A percentile compares a stretch with the other conserved stretches of the same genome.
Conservation (phyloP, 805 yeast species). For the Debaryomyces hansenii region DNA sequence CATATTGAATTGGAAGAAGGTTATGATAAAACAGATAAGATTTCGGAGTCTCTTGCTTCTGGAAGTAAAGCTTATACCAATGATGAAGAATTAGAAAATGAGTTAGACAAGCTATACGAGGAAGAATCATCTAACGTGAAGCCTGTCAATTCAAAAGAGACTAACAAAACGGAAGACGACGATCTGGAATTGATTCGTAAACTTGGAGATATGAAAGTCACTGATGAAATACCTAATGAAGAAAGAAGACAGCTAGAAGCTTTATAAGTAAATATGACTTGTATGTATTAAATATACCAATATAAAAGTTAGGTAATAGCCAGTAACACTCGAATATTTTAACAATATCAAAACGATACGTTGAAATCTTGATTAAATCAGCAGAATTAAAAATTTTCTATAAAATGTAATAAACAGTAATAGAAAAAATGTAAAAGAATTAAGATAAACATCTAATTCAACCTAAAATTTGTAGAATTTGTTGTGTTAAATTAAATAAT, state of each 20-base stretch:
- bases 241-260: slow-evolving; percentile 2
- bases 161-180: not conserved
- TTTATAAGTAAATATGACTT: not conserved
- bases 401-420: not conserved
- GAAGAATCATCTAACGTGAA: slow-evolving; percentile 2
- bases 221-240: slow-evolving; percentile 3
- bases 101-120: slow-evolving; percentile 4
- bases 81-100: slow-evolving; percentile 25
- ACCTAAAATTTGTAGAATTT: slow-evolving; percentile 56
- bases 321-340: not conserved
- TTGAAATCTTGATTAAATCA: not conserved
- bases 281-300: not conserved
- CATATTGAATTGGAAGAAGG: slow-evolving; percentile 30
- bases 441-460: slow-evolving; percentile 8
- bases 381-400: not conserved
- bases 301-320: not conserved
- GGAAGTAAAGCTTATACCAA: slow-evolving; percentile 14
- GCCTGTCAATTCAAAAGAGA: slow-evolving; percentile 1
- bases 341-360: not conserved
- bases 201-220: slow-evolving; percentile 13
- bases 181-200: slow-evolving; percentile 10
- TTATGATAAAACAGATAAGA: slow-evolving; percentile 25
- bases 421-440: not conserved
- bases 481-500: slow-evolving; percentile 65
- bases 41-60: slow-evolving; percentile 22